Conservation (phyloP, 345 rosid species). For the Euclidium syriacum region DNA sequence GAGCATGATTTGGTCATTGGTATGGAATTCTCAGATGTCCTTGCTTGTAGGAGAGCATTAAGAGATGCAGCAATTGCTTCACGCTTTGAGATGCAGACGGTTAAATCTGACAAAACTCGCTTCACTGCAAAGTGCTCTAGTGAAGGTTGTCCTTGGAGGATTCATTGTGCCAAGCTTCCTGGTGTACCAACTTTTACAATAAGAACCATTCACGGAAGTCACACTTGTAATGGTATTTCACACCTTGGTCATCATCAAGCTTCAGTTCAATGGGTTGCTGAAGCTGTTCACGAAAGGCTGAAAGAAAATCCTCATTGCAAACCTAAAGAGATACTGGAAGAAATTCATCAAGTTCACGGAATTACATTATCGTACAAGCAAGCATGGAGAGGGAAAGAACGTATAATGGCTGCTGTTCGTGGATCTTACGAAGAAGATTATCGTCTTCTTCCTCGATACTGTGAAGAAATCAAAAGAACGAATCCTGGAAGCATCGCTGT, state of each 20-base stretch:
- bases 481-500: constrained; percentile 90
- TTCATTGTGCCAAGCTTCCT: constrained; percentile 94
- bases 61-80: constrained; percentile 93
- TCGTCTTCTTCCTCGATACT: constrained; percentile 85
- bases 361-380: constrained; percentile 92
- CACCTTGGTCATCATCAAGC: constrained; percentile 99
- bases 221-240: constrained; percentile 79
- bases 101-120: constrained; percentile 92
- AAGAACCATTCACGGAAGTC: constrained; percentile 78
- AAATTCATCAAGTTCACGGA: constrained; percentile 91
- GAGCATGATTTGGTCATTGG: constrained; percentile 61
- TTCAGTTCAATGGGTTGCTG: constrained; percentile 98
- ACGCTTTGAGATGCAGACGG: constrained; percentile 96
- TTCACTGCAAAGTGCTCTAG: constrained; percentile 91
- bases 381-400: constrained; percentile 99
- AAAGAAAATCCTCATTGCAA: constrained; percentile 82
- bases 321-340: constrained; percentile 95
- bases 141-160: constrained; percentile 94
- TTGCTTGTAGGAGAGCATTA: constrained; percentile 86
- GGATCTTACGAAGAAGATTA: constrained; percentile 96
- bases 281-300: constrained; percentile 73
- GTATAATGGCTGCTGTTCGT: constrained; percentile 89
- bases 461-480: constrained; percentile 77
- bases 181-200: constrained; percentile 93
- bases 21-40: constrained; percentile 93